Base-by-base conservation (phyloP, 2,329 filamentous ascomycete species). In the Colletotrichum horii region DNA sequence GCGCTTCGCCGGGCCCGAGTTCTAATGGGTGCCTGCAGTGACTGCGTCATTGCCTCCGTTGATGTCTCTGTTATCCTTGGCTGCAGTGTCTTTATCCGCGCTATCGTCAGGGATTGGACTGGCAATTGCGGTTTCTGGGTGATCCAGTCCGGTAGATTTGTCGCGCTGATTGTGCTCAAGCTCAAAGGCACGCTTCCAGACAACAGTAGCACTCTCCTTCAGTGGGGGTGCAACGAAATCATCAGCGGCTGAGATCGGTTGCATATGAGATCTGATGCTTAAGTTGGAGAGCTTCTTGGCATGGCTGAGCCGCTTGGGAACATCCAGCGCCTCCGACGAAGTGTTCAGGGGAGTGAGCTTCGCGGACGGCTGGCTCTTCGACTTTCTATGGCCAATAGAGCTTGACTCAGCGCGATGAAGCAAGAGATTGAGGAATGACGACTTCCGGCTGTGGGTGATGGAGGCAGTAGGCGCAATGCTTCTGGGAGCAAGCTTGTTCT, bases 141-240 rank as follows among this genome's bases (percentile, higher is more conserved):
- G 6, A 48, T n/a, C 43, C 43, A n/a, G 19, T 48, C 43, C n/a
- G 19, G 75, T 36, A 9, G 28, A 36, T 8, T 62, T 68, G 34
- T 77, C 58, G 6, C 76, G 71, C 14, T 36, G 64, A n/a, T 75
- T 62, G 8, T 70, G 79, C 66, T 82, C 81, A 9, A 78, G 77
- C 70, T 77, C 72, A 22, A 82, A 76, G 7, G 80, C 81, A 3
- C 80, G 78, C 48, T 81, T 78, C 82, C 80, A 82, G 15, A 83
- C 28, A 26, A 77, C 74, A 30, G 78, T 81, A n/a, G 80, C 77
- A 48, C 78, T 81, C 55, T 80, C 79, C 6, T 77, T 55, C 12
- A 70, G 75, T 32, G 70, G 71, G 11, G 79, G 70, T 15, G 73
- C 76, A 48, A 28, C 30, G 32, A 68, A 65, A 43, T 76, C 76